Evolutionary conservation across 306 rosid genomes (phyloP).

Genomic region (Malus fusca): DNA sequence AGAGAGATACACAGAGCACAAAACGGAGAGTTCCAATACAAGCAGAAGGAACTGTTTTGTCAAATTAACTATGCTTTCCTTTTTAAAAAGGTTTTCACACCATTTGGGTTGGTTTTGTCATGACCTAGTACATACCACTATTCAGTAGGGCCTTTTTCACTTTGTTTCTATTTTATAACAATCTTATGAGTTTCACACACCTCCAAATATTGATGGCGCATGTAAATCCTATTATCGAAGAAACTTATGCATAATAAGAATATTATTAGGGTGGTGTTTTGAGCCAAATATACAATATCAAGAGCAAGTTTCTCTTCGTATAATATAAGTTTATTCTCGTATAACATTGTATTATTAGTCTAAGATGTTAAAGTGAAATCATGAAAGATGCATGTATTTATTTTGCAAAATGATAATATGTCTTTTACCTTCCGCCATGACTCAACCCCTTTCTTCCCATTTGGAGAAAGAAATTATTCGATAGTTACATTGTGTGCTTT

Average conservation of each 20-base stretch:
- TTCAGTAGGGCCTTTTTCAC: slow-evolving; percentile 26
- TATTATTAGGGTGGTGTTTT: neutral
- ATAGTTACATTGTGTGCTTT: neutral
- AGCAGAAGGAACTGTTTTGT: slow-evolving; percentile 19
- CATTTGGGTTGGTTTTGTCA: slow-evolving; percentile 38
- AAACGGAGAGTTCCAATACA: slow-evolving; percentile 58
- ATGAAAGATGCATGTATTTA: rapidly evolving
- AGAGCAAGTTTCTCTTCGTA: no score
- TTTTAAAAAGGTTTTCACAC: slow-evolving; percentile 37
- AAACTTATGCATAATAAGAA: neutral
- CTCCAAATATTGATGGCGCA: no score
- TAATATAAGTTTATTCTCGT: no score
- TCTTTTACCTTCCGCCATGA: neutral
- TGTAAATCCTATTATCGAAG: no score
- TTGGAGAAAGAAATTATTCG: neutral
- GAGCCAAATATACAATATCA: neutral
- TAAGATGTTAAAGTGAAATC: no score
- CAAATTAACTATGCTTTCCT: slow-evolving; percentile 21
- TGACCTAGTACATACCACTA: slow-evolving; percentile 16
- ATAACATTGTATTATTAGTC: no score
- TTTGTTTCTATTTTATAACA: slow-evolving; percentile 9
- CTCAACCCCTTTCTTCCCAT: neutral
- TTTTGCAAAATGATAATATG: neutral
- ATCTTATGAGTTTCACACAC: neutral
- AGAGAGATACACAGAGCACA: slow-evolving; percentile 46